These are phyloP conservation scores for Mucuna pruriens DNA, from an alignment of 306 rosid species.

Conservation along the genomic window DNA sequence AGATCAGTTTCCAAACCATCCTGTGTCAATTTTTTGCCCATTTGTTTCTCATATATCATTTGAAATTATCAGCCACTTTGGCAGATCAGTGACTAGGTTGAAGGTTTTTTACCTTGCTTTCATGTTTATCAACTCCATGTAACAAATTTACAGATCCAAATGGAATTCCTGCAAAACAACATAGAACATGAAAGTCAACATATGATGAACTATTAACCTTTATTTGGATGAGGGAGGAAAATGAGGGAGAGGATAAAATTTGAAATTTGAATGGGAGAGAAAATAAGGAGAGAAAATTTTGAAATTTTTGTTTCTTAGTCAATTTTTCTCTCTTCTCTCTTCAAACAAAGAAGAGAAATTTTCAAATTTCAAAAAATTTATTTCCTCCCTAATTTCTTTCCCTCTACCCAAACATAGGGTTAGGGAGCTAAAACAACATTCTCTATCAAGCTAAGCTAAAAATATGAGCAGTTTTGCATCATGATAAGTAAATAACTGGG, in stretches of 20 bases:
- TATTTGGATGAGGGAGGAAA: background rate
- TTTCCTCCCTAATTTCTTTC: background rate
- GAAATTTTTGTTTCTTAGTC: background rate
- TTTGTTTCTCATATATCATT: slow-evolving; percentile 7
- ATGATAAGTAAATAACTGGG: slow-evolving; percentile 9
- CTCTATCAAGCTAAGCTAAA: slow-evolving; percentile 36
- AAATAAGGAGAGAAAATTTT: background rate
- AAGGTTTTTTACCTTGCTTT: slow-evolving; percentile 83
- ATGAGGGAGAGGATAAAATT: background rate
- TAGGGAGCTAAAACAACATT: slow-evolving; percentile 22
- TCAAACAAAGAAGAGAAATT: background rate
- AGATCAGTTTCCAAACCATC: slow-evolving; percentile 10
- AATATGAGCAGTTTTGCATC: slow-evolving; percentile 19
- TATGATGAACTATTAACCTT: slow-evolving; percentile 16
- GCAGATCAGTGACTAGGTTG: background rate
- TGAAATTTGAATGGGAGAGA: background rate
- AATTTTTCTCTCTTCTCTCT: background rate
- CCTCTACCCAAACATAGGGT: background rate
- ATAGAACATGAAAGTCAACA: slow-evolving; percentile 27
- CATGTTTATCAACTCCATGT: slow-evolving; percentile 96
- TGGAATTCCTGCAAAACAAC: slow-evolving; percentile 80
- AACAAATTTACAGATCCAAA: slow-evolving; percentile 95
- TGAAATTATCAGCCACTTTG: slow-evolving; percentile 20
- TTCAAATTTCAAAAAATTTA: background rate
- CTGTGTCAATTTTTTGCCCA: slow-evolving; percentile 2